These are phyloP conservation scores for Colletotrichum musicola DNA, from an alignment of 2,329 filamentous ascomycete genomes.

Conservation along the genomic window DNA sequence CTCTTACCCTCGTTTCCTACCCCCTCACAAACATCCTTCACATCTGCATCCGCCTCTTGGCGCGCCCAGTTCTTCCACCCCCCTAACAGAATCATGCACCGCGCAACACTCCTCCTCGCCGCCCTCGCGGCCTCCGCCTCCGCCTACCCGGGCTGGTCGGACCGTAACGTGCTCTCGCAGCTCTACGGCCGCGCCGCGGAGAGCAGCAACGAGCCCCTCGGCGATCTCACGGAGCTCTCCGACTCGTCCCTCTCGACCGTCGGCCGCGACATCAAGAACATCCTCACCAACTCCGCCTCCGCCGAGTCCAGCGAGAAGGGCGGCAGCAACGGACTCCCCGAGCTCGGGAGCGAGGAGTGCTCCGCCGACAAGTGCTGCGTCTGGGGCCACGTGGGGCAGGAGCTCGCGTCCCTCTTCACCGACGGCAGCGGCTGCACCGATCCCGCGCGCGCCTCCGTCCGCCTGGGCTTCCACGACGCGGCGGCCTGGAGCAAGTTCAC, in stretches of 20 bases:
- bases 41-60: too few relatives aligned
- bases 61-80: neutral
- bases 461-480: conserved; percentile 63
- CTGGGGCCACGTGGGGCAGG: conserved; percentile 57
- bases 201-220: conserved; percentile 45
- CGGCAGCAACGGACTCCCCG: conserved; percentile 42
- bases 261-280: conserved; percentile 52
- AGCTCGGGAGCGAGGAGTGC: conserved; percentile 41
- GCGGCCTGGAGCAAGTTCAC: conserved; percentile 56
- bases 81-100: neutral
- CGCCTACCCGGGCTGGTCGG: conserved; percentile 8
- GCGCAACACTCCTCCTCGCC: conserved; percentile 16
- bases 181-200: conserved; percentile 14
- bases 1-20: conserved; percentile 3
- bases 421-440: conserved; percentile 56
- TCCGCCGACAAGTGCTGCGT: conserved; percentile 58
- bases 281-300: conserved; percentile 45
- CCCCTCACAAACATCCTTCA: too few relatives aligned
- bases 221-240: conserved; percentile 52
- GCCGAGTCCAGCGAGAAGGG: conserved; percentile 22
- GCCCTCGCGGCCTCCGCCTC: conserved; percentile 21
- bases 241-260: conserved; percentile 48
- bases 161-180: neutral
- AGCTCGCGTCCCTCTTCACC: conserved; percentile 52
- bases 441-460: conserved; percentile 57